A percentile compares a stretch with the other conserved stretches of the same genome.
Evolutionary conservation across 129 eudicot genomes (phyloP).

Genomic region (Chrysanthemum seticuspe): DNA sequence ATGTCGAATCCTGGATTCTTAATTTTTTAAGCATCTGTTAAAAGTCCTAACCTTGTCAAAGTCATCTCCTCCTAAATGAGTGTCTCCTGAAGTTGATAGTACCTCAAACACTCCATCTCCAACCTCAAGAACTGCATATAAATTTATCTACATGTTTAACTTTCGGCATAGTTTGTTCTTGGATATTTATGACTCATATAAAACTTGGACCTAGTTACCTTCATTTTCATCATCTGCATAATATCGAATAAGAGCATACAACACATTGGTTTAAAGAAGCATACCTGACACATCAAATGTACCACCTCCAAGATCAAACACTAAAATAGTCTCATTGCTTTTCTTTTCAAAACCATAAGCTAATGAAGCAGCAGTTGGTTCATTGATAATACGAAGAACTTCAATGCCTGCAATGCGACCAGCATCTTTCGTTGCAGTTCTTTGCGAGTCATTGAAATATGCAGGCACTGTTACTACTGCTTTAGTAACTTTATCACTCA

Average conservation of each 20-base stretch:
- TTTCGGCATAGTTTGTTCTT: too few relatives aligned
- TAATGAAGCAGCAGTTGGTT: slow-evolving; percentile 95
- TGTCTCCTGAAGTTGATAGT: slow-evolving; percentile 85
- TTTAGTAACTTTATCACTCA: slow-evolving; percentile 72
- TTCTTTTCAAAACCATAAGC: slow-evolving; percentile 94
- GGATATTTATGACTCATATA: not conserved
- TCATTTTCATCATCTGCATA: too few relatives aligned
- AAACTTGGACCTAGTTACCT: not conserved
- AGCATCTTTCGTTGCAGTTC: slow-evolving; percentile 93
- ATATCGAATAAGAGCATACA: not conserved
- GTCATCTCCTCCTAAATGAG: slow-evolving; percentile 93
- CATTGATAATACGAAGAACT: slow-evolving; percentile 81
- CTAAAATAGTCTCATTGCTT: slow-evolving; percentile 73
- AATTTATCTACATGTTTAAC: not conserved
- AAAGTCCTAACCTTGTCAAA: slow-evolving; percentile 68
- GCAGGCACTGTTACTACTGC: slow-evolving; percentile 94
- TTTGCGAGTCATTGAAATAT: slow-evolving; percentile 85
- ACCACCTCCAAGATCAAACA: slow-evolving; percentile 94
- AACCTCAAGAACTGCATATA: slow-evolving; percentile 77
- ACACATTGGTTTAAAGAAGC: not conserved
- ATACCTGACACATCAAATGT: slow-evolving; percentile 95
- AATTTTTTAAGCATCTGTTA: too few relatives aligned
- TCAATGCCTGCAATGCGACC: slow-evolving; percentile 89
- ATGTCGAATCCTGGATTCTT: not conserved
- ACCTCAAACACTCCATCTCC: slow-evolving; percentile 95